Percentiles rank a stretch among this genome's conserved stretches.
phyloP scores from a whole-genome alignment of 2,329 filamentous ascomycete species.

The Sclerotinia minor region DNA sequence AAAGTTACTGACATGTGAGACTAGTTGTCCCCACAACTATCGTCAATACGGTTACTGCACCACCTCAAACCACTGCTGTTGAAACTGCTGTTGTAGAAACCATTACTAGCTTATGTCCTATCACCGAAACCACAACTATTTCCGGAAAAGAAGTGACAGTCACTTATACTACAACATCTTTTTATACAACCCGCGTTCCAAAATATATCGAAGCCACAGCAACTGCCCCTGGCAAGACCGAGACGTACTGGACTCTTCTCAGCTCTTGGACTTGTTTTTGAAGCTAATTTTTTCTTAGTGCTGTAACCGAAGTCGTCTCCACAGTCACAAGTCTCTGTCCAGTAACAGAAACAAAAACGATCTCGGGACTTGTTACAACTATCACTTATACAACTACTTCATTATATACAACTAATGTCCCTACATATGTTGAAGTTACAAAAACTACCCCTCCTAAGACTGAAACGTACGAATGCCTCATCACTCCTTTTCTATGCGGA shows the following conservation, averaged over 20 bases:
- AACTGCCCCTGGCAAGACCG: not conserved
- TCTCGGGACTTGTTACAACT: conserved; percentile 4
- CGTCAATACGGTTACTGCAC: conserved; percentile 22
- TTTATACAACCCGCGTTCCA: conserved; percentile 6
- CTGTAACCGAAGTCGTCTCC: not conserved
- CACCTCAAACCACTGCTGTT: not conserved
- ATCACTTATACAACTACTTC: conserved; percentile 19
- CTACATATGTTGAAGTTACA: conserved; percentile 21
- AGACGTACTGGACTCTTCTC: not conserved
- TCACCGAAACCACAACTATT: conserved; percentile 29
- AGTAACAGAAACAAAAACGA: conserved; percentile 27
- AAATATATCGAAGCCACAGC: conserved; percentile 12
- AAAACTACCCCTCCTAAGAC: not conserved
- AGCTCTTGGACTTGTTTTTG: not conserved
- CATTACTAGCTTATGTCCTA: conserved; percentile 41
- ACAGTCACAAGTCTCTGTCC: conserved; percentile 41
- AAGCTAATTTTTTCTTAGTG: conserved; percentile 14
- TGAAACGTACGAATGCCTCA: not conserved
- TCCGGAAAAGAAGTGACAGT: conserved; percentile 18
- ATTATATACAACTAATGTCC: conserved; percentile 10
- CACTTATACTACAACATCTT: conserved; percentile 17
- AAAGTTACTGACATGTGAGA: not conserved
- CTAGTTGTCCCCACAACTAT: conserved; percentile 29
- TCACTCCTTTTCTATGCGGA: not conserved
- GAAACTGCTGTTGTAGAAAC: conserved; percentile 11